Evolutionary conservation across 116 monocot species (phyloP), one percentile per base, ranked within the genome.

Genomic region (Posidonia oceanica): DNA sequence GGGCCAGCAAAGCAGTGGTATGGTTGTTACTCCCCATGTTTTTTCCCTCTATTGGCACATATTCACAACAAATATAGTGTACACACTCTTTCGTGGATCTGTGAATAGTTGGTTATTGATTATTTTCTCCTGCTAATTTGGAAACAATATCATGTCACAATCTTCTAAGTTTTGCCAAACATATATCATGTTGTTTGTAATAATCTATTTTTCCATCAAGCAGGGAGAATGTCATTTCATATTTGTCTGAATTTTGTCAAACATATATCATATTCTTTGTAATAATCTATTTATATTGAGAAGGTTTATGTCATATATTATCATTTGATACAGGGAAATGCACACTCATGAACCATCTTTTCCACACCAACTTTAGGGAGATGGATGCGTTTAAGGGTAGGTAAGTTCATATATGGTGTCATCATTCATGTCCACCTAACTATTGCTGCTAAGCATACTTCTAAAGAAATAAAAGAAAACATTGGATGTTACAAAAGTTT

Each of bases 1-100:
- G 93, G 93, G 93, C 12, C 89, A 89, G 41, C 90, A 94, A 72
- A 94, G 94, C 71, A 94, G 94, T 78, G 94, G 94, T 94, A 94
- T 75, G 82, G 56, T 36, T 2, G 11, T 75, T 60, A 29, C 36
- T 64, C 10, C 14, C 21, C 79, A 8, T 18, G 15, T 56, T 62
- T 64, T n/a, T 16, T 64, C 41, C 15, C 40, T 42, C 40, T 40
- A n/a, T 7, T 64, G 64, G 5, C 8, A 20, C 16, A n/a, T 63
- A 38, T 12, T 15, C 63, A 60, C 29, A 23, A 60, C 22, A 22
- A 60, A 60, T 22, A 60, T 22, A 21, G 3, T 8, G 18, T 8
- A 64, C 61, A 20, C 36, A 15, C 11, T 36, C 17, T 60, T 21
- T 63, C 10, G 11, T 64, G 40, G 39, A 65, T 65, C n/a, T n/a